These are phyloP conservation scores for Leptoxyphium fumago DNA, from an alignment of 2,329 filamentous ascomycete species.

Conservation along the genomic window DNA sequence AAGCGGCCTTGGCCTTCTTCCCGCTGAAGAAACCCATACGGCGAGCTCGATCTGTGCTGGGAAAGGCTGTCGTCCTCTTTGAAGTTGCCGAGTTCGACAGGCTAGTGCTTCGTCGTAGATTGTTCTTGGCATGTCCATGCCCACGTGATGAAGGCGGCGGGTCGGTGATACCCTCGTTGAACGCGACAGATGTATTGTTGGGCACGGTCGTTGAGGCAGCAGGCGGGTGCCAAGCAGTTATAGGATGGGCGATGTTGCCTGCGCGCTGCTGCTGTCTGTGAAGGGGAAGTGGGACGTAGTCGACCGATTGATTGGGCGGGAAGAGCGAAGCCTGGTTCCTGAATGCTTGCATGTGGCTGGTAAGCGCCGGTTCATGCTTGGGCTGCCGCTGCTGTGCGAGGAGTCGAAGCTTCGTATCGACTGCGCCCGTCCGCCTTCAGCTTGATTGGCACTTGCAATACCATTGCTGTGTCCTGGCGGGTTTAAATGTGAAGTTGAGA, in stretches of 20 bases:
- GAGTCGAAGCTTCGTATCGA: not conserved
- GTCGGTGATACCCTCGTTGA: not conserved
- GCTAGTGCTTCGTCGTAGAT: not conserved
- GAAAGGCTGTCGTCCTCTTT: not conserved
- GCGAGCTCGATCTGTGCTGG: not conserved
- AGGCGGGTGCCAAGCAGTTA: conserved; percentile 21
- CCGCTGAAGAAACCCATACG: not conserved
- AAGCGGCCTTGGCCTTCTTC: not conserved
- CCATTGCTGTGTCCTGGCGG: conserved; percentile 9
- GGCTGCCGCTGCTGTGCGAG: not conserved
- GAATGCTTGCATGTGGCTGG: conserved; percentile 20
- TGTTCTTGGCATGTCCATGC: not conserved
- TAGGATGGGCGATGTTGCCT: conserved; percentile 16
- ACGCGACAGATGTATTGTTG: not conserved
- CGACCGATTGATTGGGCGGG: conserved; percentile 9
- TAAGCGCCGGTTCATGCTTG: conserved; percentile 6
- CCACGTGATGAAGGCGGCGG: not conserved
- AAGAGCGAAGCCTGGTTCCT: conserved; percentile 18
- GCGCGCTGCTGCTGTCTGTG: conserved; percentile 4
- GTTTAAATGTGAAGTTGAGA: conserved; percentile 14
- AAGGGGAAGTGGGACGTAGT: conserved; percentile 13
- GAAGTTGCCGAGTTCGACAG: not conserved
- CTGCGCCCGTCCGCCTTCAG: not conserved
- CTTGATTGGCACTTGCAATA: not conserved
- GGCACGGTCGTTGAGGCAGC: conserved; percentile 4